Conservation (phyloP, 2,329 filamentous ascomycete genomes). For the Sporothrix pseudoabietina region DNA sequence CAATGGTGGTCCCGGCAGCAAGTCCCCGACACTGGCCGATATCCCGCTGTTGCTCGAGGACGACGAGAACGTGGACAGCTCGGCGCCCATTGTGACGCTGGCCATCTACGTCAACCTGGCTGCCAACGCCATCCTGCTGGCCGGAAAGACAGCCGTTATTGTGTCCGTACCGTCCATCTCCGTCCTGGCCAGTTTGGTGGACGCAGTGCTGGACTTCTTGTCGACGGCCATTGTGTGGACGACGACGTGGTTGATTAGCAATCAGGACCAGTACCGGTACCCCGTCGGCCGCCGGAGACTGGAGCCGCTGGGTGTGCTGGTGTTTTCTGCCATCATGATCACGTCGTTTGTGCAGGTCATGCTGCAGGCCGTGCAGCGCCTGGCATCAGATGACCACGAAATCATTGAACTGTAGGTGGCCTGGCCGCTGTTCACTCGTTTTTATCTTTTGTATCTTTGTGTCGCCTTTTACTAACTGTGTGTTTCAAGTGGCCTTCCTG, state of each 20-base stretch:
- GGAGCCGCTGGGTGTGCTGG: slow-evolving; percentile 77
- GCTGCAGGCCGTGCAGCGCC: slow-evolving; percentile 67
- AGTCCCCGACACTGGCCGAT: slow-evolving; percentile 47
- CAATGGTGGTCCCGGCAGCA: slow-evolving; percentile 39
- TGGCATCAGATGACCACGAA: slow-evolving; percentile 62
- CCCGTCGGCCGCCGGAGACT: slow-evolving; percentile 75
- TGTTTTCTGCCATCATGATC: slow-evolving; percentile 85
- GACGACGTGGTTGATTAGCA: slow-evolving; percentile 73
- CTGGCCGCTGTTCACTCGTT: neutral
- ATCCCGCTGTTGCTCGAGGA: slow-evolving; percentile 66
- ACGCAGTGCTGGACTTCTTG: slow-evolving; percentile 78
- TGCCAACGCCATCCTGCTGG: slow-evolving; percentile 74
- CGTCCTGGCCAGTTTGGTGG: slow-evolving; percentile 76
- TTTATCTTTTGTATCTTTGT: neutral
- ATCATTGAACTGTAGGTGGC: slow-evolving; percentile 64
- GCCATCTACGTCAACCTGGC: slow-evolving; percentile 85
- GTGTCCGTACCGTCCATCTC: slow-evolving; percentile 78
- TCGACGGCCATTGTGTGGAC: slow-evolving; percentile 80
- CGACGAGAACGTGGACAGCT: slow-evolving; percentile 71
- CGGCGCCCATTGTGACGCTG: slow-evolving; percentile 74
- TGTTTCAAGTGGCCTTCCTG: slow-evolving; percentile 56
- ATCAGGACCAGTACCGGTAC: slow-evolving; percentile 73
- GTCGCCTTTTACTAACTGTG: neutral
- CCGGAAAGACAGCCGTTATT: slow-evolving; percentile 76
- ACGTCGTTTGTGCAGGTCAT: slow-evolving; percentile 80